phyloP scores from a whole-genome alignment of 306 rosid genomes.

The Trifolium repens region DNA sequence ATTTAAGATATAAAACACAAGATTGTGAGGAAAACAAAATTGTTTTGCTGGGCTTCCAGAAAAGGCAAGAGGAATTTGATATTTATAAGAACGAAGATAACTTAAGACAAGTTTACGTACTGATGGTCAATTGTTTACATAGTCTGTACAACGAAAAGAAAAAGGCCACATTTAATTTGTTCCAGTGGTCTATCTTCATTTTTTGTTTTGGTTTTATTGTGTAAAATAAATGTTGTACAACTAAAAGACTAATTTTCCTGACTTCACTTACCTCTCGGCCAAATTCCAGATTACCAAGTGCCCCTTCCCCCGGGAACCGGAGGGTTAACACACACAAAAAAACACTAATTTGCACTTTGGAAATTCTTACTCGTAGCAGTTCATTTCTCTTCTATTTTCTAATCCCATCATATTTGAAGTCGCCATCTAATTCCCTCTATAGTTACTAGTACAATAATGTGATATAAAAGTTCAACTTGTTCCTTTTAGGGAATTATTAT shows the following conservation, averaged over 20 bases:
- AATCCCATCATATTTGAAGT: background rate
- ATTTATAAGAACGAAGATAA: background rate
- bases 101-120: background rate
- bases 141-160: background rate
- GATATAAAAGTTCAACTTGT: slow-evolving; percentile 2
- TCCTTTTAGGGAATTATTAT: slow-evolving; percentile 28
- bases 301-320: too few relatives aligned
- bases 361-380: slow-evolving; percentile 8
- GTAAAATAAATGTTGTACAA: too few relatives aligned
- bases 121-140: background rate
- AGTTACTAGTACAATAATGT: background rate
- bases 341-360: background rate
- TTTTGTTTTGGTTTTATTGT: too few relatives aligned
- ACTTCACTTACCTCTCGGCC: too few relatives aligned
- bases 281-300: too few relatives aligned
- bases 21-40: background rate
- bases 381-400: slow-evolving; percentile 11
- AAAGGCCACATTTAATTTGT: background rate
- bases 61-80: background rate
- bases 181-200: too few relatives aligned
- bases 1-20: background rate
- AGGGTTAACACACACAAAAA: too few relatives aligned
- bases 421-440: slow-evolving; percentile 11
- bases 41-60: background rate
- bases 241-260: too few relatives aligned